Evolutionary conservation across 176 grass and related monocot species (phyloP).

Genomic region (Saccharum officinarum): DNA sequence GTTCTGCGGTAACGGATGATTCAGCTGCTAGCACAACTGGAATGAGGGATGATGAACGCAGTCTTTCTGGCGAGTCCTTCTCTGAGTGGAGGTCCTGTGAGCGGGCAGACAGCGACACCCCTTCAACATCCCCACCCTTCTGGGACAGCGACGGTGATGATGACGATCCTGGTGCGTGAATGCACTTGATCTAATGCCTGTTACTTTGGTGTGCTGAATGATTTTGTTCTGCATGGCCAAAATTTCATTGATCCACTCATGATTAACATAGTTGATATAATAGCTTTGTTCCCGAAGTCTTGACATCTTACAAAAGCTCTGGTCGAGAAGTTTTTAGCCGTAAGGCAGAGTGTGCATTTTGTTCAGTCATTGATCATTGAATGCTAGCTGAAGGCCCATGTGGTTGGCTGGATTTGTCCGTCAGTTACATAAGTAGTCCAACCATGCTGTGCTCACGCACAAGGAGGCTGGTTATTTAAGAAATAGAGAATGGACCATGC

Average conservation of each 20-base stretch:
- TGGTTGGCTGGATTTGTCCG: not conserved
- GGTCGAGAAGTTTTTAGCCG: not conserved
- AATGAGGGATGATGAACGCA: conserved; percentile 58
- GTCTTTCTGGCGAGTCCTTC: conserved; percentile 63
- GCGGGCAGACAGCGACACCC: conserved; percentile 73
- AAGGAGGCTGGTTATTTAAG: not conserved
- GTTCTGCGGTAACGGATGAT: conserved; percentile 41
- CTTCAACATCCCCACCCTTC: conserved; percentile 80
- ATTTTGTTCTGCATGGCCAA: conserved; percentile 4
- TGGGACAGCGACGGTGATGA: conserved; percentile 75
- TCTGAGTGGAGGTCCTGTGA: conserved; percentile 86
- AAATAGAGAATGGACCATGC: not conserved
- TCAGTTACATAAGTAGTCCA: conserved; percentile 5
- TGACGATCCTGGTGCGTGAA: conserved; percentile 65
- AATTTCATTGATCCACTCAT: not conserved
- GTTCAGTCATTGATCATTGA: not conserved
- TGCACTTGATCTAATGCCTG: conserved; percentile 4
- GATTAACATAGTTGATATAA: conserved; percentile 14
- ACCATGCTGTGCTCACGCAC: not conserved
- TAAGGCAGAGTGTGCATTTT: not conserved
- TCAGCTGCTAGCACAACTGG: conserved; percentile 51
- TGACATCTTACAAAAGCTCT: not conserved
- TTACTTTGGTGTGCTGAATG: not conserved
- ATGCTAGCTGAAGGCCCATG: not conserved
- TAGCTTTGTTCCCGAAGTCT: not conserved